Conservation (phyloP, 2,329 filamentous ascomycete genomes). For the Aspergillus viridinutans region DNA sequence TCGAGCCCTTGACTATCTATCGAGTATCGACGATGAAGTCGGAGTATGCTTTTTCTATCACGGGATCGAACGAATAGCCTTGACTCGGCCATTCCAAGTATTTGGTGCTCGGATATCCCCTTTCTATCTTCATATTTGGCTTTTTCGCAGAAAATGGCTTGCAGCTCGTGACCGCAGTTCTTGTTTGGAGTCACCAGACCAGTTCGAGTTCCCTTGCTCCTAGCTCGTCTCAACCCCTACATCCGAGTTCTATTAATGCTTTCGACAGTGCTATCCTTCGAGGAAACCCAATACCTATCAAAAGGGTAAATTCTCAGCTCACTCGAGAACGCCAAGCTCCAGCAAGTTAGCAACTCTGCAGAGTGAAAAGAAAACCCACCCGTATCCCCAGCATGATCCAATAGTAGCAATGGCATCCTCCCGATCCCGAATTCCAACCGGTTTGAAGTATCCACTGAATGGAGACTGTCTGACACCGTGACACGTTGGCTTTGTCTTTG, state of each 20-base stretch:
- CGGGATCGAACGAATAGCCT: not conserved
- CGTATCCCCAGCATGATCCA: not conserved
- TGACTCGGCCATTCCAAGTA: not conserved
- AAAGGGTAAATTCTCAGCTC: not conserved
- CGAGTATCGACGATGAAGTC: not conserved
- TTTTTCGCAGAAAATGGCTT: not conserved
- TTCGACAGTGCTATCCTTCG: not conserved
- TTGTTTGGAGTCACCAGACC: not conserved
- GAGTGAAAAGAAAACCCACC: not conserved
- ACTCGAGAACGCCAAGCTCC: not conserved
- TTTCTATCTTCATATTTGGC: not conserved
- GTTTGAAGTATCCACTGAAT: not conserved
- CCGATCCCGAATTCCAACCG: not conserved
- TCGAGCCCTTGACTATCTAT: too few species aligned
- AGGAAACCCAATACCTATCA: not conserved
- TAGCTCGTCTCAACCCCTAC: not conserved
- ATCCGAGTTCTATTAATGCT: not conserved
- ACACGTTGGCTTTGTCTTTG: not conserved
- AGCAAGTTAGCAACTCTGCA: not conserved
- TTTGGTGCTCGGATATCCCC: not conserved
- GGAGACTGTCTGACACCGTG: not conserved
- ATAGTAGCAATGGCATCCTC: not conserved
- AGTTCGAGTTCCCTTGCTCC: not conserved
- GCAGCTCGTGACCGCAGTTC: not conserved
- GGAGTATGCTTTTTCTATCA: not conserved